Evolutionary conservation across 2,329 filamentous ascomycete species (phyloP).

Genomic region (Neonectria coccinea): DNA sequence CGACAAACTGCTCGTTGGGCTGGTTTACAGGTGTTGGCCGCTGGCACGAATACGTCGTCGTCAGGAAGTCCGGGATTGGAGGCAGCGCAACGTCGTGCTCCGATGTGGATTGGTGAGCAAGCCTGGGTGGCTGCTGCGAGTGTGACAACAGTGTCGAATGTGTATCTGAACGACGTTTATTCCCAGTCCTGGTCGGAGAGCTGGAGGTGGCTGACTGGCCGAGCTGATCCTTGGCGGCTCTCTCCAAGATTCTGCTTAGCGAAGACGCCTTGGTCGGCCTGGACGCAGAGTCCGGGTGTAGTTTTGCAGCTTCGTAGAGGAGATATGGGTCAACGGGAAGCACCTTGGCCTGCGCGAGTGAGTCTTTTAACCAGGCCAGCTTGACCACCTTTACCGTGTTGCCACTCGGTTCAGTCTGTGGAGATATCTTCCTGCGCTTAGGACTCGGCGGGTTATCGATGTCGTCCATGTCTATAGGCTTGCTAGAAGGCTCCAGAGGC

Average conservation of each 20-base stretch:
- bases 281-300: constrained; percentile 12
- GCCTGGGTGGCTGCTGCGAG: constrained; percentile 45
- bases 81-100: constrained; percentile 78
- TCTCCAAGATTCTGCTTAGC: constrained; percentile 34
- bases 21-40: constrained; percentile 76
- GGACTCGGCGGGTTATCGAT: constrained; percentile 17
- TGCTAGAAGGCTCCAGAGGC: constrained; percentile 42
- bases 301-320: constrained; percentile 64
- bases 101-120: constrained; percentile 79
- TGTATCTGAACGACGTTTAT: constrained; percentile 23
- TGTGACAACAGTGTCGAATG: constrained; percentile 8
- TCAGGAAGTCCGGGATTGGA: constrained; percentile 74
- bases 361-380: constrained; percentile 69
- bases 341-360: constrained; percentile 56
- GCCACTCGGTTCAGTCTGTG: background rate
- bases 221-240: constrained; percentile 19
- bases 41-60: constrained; percentile 79
- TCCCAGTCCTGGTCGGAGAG: constrained; percentile 6
- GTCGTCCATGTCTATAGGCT: constrained; percentile 13
- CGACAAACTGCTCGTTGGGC: constrained; percentile 81
- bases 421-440: constrained; percentile 38
- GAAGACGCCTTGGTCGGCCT: constrained; percentile 15
- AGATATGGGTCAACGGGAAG: constrained; percentile 64
- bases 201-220: constrained; percentile 6
- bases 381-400: constrained; percentile 65